Base-by-base conservation (phyloP, 2,329 filamentous ascomycete species). In the Rutstroemia sp. region DNA sequence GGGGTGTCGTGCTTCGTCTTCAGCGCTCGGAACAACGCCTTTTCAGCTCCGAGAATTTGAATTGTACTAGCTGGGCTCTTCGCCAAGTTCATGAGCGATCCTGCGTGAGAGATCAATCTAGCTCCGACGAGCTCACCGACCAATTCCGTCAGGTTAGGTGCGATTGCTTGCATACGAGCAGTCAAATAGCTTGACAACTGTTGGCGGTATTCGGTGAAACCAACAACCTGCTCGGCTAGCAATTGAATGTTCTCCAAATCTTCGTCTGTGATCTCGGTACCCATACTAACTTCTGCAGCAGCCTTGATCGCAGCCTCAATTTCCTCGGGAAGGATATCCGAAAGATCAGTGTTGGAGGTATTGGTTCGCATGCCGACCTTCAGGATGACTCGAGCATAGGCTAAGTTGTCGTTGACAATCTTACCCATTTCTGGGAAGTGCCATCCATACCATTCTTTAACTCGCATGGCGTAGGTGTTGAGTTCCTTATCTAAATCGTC, bases 391-490 rank as follows among this genome's bases (percentile, higher is more conserved):
- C 86, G 87, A 58, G 92, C 86, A 72, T 96, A 99, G 63, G 92
- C 92, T 61, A 96, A 77, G 75, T 99, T 99, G 80, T 99, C 94
- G 73, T 95, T 95, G 65, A 96, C 81, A 69, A 97, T 96, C 76
- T 92, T 92, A 69, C 89, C 92, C 81, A 99, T 85, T 78, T 99
- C 94, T 42, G 94, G 94, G 78, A 97, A 99, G 75, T 97, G 94
- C 94, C 94, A 99, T 68, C 94, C 94, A 72, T 99, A 99, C 94
- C 94, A 99, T 75, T 99, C 94, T 84, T 97, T 97, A 60, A 96
- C 91, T 73, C 94, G 83, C 94, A 99, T 99, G 63, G 94, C 92
- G 71, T 96, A 97, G 66, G 89, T 94, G 78, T 99, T 99, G 62
- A 99, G 79, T 75, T 99, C 94, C 80, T 99, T 99, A 78, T 99